Conservation (phyloP, 805 yeast species). For the Kodamaea leandrae region DNA sequence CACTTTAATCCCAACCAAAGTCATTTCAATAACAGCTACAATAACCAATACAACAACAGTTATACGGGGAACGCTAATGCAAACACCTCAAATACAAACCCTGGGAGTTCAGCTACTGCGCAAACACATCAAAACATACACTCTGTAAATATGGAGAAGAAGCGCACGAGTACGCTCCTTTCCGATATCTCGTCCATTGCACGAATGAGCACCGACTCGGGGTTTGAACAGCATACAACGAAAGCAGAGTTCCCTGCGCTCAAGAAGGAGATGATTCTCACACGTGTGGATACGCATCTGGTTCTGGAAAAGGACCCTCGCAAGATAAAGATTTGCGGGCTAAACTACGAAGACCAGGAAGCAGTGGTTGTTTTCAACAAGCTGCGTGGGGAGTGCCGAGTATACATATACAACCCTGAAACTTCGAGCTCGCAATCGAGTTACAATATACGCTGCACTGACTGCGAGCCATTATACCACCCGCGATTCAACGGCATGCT, state of each 20-base stretch:
- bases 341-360: slow-evolving; percentile 55
- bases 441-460: slow-evolving; percentile 28
- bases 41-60: background rate
- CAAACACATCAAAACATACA: slow-evolving; percentile 19
- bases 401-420: slow-evolving; percentile 47
- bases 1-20: background rate
- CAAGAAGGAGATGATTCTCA: slow-evolving; percentile 68
- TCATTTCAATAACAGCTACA: background rate
- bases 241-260: slow-evolving; percentile 33
- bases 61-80: too few species aligned
- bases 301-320: slow-evolving; percentile 26
- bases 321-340: slow-evolving; percentile 34
- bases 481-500: slow-evolving; percentile 43
- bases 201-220: slow-evolving; percentile 41
- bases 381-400: slow-evolving; percentile 40
- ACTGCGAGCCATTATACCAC: slow-evolving; percentile 39
- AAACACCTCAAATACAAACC: slow-evolving; percentile 1
- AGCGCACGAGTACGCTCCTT: slow-evolving; percentile 40
- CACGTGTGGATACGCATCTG: slow-evolving; percentile 49
- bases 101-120: too few species aligned
- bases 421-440: slow-evolving; percentile 28
- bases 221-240: slow-evolving; percentile 16
- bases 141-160: slow-evolving; percentile 42
- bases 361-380: slow-evolving; percentile 56
- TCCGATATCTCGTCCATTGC: slow-evolving; percentile 46